A percentile compares a stretch with the other conserved stretches of the same genome.
phyloP scores from a whole-genome alignment of 495 filamentous ascomycete genomes.

The Penicillium ucsense region DNA sequence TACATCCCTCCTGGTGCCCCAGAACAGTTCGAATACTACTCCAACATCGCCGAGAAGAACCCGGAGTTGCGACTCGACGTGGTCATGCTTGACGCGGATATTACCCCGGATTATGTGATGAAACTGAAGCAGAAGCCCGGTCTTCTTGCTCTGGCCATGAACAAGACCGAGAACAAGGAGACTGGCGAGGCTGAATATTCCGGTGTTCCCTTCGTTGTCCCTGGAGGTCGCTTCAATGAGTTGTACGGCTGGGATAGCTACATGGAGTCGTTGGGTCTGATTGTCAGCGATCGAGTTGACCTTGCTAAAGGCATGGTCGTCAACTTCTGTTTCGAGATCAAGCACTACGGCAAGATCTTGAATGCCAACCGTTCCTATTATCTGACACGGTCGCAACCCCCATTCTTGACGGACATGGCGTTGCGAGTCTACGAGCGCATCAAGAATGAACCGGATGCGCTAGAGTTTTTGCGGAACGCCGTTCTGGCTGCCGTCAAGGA shows the following conservation, averaged over 20 bases:
- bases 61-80: constrained; percentile 85
- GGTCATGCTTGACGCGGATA: constrained; percentile 54
- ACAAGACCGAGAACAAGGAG: constrained; percentile 51
- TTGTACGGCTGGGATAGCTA: constrained; percentile 97
- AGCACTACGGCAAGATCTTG: constrained; percentile 95
- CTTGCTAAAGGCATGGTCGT: constrained; percentile 86
- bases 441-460: constrained; percentile 61
- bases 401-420: constrained; percentile 96
- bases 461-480: constrained; percentile 67
- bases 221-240: constrained; percentile 94
- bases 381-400: constrained; percentile 83
- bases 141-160: constrained; percentile 82
- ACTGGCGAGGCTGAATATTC: constrained; percentile 56
- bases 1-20: constrained; percentile 80
- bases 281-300: constrained; percentile 71
- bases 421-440: constrained; percentile 82
- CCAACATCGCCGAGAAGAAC: constrained; percentile 55
- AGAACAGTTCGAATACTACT: constrained; percentile 85
- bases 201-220: constrained; percentile 92
- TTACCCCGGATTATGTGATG: constrained; percentile 65
- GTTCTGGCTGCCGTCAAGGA: constrained; percentile 93
- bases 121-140: constrained; percentile 78
- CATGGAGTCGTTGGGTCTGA: constrained; percentile 83
- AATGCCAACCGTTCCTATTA: constrained; percentile 97
- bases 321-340: constrained; percentile 96